These are phyloP conservation scores for Spathaspora sp. DNA, from an alignment of 805 yeast species.

Conservation along the genomic window DNA sequence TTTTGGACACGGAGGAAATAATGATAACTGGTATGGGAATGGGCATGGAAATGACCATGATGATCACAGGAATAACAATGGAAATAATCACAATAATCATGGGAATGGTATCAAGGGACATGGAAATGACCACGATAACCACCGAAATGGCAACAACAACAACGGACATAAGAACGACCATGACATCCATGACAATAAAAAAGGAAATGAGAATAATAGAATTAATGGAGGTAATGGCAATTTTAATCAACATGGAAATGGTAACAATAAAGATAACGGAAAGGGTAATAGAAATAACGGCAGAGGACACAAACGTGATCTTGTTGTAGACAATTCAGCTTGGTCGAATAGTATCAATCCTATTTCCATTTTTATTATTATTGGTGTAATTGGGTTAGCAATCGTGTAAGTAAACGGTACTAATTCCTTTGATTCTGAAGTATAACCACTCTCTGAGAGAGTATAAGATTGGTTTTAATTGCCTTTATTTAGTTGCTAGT, in stretches of 20 bases:
- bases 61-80: background rate
- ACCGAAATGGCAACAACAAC: background rate
- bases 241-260: background rate
- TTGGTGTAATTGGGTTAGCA: background rate
- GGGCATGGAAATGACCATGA: background rate
- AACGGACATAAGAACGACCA: background rate
- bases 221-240: background rate
- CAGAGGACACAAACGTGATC: background rate
- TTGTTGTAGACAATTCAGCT: background rate
- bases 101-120: background rate
- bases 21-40: too few species aligned
- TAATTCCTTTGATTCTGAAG: background rate
- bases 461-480: background rate
- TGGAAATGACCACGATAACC: too few species aligned
- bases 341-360: background rate
- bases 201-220: background rate
- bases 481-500: background rate
- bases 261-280: background rate
- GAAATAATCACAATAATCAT: background rate
- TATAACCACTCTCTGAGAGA: too few species aligned
- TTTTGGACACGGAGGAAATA: too few species aligned
- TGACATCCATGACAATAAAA: background rate
- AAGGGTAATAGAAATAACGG: background rate
- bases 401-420: background rate
- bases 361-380: background rate